These are phyloP conservation scores for Chaetomium sp. DNA, from an alignment of 2,329 filamentous ascomycete genomes.

Conservation along the genomic window DNA sequence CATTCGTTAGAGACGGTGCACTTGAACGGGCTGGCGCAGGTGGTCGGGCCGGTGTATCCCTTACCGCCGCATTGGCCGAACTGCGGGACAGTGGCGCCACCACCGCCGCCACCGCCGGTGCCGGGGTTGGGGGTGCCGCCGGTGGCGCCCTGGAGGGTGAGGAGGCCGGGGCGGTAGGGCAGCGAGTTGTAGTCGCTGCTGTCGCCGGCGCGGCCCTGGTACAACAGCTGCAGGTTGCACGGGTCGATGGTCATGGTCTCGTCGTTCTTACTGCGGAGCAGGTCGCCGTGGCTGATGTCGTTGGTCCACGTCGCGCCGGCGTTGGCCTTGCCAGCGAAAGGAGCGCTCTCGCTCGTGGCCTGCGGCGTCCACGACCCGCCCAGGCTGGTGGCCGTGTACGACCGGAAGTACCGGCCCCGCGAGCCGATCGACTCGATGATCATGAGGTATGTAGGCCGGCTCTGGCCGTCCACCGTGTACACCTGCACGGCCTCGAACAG, in stretches of 20 bases:
- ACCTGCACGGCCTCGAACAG: conserved; percentile 69
- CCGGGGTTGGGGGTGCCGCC: conserved; percentile 1
- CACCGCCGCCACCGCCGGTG: background rate
- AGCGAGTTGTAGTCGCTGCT: conserved; percentile 51
- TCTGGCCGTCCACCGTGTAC: conserved; percentile 59
- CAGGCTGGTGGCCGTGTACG: conserved; percentile 63
- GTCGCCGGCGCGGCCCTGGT: conserved; percentile 56
- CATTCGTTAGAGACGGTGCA: conserved; percentile 32
- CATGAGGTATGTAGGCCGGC: conserved; percentile 63
- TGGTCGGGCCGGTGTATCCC: conserved; percentile 34
- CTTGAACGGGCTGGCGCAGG: conserved; percentile 28
- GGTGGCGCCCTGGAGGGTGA: conserved; percentile 47
- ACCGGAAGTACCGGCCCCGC: conserved; percentile 65
- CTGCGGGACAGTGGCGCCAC: conserved; percentile 12
- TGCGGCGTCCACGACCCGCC: conserved; percentile 61
- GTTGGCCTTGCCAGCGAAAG: conserved; percentile 68
- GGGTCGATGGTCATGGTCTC: conserved; percentile 65
- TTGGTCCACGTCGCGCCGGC: conserved; percentile 66
- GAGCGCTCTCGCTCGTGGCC: conserved; percentile 55
- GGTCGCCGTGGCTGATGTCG: conserved; percentile 67
- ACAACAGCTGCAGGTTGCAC: conserved; percentile 66
- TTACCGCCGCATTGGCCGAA: conserved; percentile 37
- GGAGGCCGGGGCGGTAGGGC: conserved; percentile 58
- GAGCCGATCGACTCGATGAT: conserved; percentile 63
- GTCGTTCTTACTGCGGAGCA: conserved; percentile 58